Evolutionary conservation across 169 alveolate genomes (phyloP), one percentile per base, ranked within the genome.

Genomic region (Cystoisospora suis): DNA sequence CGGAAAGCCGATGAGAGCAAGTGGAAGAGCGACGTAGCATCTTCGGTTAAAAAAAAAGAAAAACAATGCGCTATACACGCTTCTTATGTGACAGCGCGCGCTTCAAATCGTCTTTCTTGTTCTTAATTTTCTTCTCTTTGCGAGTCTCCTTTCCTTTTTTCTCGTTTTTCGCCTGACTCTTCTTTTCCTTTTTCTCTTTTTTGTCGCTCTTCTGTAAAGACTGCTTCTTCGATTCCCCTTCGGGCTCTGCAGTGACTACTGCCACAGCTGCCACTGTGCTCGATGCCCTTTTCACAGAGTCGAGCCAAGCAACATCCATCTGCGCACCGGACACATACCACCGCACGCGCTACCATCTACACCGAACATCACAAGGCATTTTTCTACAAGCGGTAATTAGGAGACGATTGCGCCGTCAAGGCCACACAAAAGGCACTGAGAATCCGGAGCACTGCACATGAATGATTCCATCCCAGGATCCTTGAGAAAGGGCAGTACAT

Each of bases 31-130:
- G n/a, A n/a, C n/a, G 65, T 23, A 53, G 65, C 65, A 53, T 12
- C 65, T 53, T 12, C 65, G 12, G 65, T 23, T 53, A 23, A 12
- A 53, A 53, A 23, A 53, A 23, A 53, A 23, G 65, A 53, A 53
- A 53, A 53, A 53, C 12, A 23, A 53, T 23, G 23, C 29, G 65
- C 12, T 15, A 23, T 23, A 53, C 77, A n/a, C 42, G 77, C 12
- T 65, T 36, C 40, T 65, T 65, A n/a, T 20, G 23, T 17, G 77
- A 65, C 38, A 65, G n/a, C 6, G 77, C 77, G 45, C 15, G n/a
- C 77, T 65, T 65, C 6, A 65, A 65, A 1, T 65, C 77, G 44
- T 65, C 77, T n/a, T 65, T 65, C 77, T 65, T 65, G 23, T 65
- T 65, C 77, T 65, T 65, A 9, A 15, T 53, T 9, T n/a, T n/a